Conservation (phyloP, 306 rosid genomes). For the Spatholobus suberectus region DNA sequence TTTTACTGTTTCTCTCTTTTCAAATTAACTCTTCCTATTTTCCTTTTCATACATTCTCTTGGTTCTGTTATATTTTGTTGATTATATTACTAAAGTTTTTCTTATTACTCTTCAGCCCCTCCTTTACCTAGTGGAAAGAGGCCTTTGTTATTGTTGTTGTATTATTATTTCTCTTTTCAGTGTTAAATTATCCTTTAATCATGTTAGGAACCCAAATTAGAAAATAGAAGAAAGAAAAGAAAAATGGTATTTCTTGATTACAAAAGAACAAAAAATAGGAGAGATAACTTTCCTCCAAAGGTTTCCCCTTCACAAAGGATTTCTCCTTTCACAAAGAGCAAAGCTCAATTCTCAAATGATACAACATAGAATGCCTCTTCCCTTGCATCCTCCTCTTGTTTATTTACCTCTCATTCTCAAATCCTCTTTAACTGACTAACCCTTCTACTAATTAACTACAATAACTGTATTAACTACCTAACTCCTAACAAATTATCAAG, state of each 20-base stretch:
- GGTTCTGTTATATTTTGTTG: slow-evolving; percentile 3
- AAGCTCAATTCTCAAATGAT: neutral
- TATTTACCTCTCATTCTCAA: neutral
- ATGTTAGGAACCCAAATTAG: neutral
- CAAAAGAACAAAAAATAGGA: neutral
- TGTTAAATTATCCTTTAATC: neutral
- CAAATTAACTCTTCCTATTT: neutral
- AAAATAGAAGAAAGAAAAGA: neutral
- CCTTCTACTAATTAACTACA: neutral
- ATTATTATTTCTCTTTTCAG: neutral
- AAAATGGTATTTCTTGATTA: neutral
- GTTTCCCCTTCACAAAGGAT: neutral
- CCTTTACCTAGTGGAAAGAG: neutral
- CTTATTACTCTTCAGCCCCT: neutral
- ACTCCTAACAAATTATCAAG: neutral
- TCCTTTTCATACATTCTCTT: neutral
- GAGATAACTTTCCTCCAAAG: neutral
- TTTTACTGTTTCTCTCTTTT: neutral
- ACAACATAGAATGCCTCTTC: neutral
- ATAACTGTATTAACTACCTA: neutral
- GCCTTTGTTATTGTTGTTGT: neutral
- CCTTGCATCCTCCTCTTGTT: neutral
- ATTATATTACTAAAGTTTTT: neutral
- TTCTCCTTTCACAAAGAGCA: neutral
- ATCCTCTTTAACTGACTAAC: neutral